Conservation (phyloP, 1,284 basidiomycete genomes). For the Leccinum pachyderme region DNA sequence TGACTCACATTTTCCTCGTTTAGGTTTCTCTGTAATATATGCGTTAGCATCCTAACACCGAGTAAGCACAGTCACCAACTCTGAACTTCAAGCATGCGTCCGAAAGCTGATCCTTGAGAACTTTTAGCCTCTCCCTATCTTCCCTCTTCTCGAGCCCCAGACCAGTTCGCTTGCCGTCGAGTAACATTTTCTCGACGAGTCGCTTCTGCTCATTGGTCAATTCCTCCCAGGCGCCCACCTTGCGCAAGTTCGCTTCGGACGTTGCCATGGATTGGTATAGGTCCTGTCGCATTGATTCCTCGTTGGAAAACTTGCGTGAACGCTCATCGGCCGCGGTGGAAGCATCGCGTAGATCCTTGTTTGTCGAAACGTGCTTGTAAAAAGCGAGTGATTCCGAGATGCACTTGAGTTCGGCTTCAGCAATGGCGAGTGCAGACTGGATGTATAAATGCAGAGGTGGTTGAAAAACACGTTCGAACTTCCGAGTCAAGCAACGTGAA, state of each 20-base stretch:
- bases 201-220: conserved; percentile 67
- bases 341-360: conserved; percentile 71
- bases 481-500: background rate
- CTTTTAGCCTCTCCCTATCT: conserved; percentile 50
- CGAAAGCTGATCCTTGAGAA: conserved; percentile 67
- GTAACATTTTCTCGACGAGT: conserved; percentile 73
- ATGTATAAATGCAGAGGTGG: background rate
- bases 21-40: conserved; percentile 68
- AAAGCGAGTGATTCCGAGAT: conserved; percentile 63
- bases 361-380: conserved; percentile 69
- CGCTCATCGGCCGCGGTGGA: conserved; percentile 70
- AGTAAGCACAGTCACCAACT: conserved; percentile 39
- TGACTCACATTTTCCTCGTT: conserved; percentile 74
- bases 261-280: conserved; percentile 71
- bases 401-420: conserved; percentile 54
- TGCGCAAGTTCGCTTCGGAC: conserved; percentile 65
- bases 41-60: background rate
- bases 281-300: conserved; percentile 74
- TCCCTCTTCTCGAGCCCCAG: conserved; percentile 68
- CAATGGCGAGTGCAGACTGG: conserved; percentile 51
- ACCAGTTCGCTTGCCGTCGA: conserved; percentile 75
- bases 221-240: conserved; percentile 52
- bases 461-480: background rate
- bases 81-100: conserved; percentile 71
- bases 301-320: conserved; percentile 64